These are phyloP conservation scores for Epithele typhae DNA, from an alignment of 768 basidiomycete species.

Conservation along the genomic window DNA sequence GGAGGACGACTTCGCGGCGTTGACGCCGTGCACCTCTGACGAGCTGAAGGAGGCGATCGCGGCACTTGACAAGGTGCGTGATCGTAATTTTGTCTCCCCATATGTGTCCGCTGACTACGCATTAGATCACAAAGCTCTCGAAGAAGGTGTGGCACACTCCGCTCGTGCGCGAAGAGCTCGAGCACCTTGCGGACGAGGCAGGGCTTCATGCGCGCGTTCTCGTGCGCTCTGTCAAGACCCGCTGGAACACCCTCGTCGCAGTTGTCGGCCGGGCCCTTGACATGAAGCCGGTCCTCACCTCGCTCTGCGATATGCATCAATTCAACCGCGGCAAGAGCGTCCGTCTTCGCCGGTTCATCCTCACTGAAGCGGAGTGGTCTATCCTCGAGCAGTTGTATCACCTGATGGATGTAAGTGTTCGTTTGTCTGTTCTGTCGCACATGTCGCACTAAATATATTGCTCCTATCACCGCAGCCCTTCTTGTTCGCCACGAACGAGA, in stretches of 20 bases:
- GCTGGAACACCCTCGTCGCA: conserved; percentile 24
- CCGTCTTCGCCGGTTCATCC: conserved; percentile 12
- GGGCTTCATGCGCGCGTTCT: conserved; percentile 6
- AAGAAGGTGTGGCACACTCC: conserved; percentile 9
- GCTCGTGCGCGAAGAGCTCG: conserved; percentile 17
- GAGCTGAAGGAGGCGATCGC: not conserved
- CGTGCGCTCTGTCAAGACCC: conserved; percentile 10
- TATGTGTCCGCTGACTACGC: too few relatives aligned
- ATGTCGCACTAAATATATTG: not conserved
- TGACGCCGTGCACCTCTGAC: too few relatives aligned
- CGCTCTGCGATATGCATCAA: conserved; percentile 13
- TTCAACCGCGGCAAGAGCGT: conserved; percentile 18
- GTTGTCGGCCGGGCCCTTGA: conserved; percentile 17
- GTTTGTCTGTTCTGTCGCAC: not conserved
- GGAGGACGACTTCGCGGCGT: conserved; percentile 2
- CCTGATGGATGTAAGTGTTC: conserved; percentile 21
- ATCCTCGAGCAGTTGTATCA: conserved; percentile 18
- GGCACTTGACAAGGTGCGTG: conserved; percentile 12
- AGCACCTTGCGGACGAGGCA: conserved; percentile 1
- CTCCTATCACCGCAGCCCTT: conserved; percentile 17
- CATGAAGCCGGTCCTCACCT: conserved; percentile 14
- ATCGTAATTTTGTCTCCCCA: not conserved
- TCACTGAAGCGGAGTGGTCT: conserved; percentile 20
- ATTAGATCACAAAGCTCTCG: not conserved
- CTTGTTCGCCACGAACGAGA: conserved; percentile 20